Base-by-base conservation (phyloP, 768 basidiomycete genomes). In the Auriscalpium vulgare region DNA sequence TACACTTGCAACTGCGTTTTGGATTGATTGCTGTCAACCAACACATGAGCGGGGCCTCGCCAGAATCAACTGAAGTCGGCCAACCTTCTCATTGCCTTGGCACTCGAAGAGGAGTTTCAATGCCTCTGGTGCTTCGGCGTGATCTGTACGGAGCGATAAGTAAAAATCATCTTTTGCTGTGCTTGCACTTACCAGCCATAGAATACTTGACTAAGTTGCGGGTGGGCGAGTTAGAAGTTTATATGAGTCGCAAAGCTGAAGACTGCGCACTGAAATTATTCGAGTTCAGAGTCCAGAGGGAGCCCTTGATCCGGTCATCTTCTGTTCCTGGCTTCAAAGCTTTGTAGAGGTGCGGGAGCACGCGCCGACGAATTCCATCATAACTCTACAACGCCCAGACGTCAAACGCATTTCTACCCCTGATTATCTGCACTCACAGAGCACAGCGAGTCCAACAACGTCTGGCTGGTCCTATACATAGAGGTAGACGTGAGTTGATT, bases 281-380 rank as follows among this genome's bases (percentile, higher is more conserved):
- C 9, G 76, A 73, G 63, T 88, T 85, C 35, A 92, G 66, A 4
- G 86, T 84, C 82, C 89, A 92, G 17, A 93, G 69, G 3, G 90
- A 88, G 10, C 93, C 93, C 72, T 97, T 95, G 84, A 93, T 90
- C n/a, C 87, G 79, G 66, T 92, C 90, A 62, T 90, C 89, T 40
- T 94, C 91, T 17, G 78, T 78, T 3, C 86, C 89, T 7, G 85
- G 82, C 50, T 79, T 75, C 51, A 87, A 70, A 5, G 81, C 78
- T 43, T 74, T 67, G 57, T 82, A 80, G n/a, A 87, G 67, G 45
- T 72, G 57, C 9, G 85, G 84, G 17, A 87, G 72, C 38, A 78
- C 78, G n/a, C 85, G 80, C 14, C 75, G 76, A 37, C 84, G 75
- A 38, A 86, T 77, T 5, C 86, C 88, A 63, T 89, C 88, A 62